Evolutionary conservation across 2,329 filamentous ascomycete genomes (phyloP), one percentile per base, ranked within the genome.

Genomic region (Catunica adiposa): DNA sequence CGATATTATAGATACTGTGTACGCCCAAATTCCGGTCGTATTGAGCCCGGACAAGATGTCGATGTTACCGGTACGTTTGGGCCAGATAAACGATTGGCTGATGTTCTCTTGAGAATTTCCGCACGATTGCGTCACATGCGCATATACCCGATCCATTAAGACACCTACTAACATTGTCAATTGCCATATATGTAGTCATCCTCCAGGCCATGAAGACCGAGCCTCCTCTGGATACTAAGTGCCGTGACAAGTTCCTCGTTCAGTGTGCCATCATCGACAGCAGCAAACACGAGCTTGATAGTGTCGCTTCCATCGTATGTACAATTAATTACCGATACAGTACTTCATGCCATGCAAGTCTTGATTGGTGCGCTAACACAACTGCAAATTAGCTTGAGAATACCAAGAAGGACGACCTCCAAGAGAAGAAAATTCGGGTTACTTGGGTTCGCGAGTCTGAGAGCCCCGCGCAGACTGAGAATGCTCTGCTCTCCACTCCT

Each of bases 191-290:
- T 22, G 54, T 60, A 94, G 92, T 98, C 58, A 82, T 97, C 38
- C 81, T 98, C 44, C 92, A 98, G 73, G 89, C 90, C 23, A 96
- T 98, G 92, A 96, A 95, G 75, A 81, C 88, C 66, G 89, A 97
- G 65, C 90, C 90, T 56, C 79, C 89, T 20, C 69, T 75, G 57
- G 89, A 95, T 67, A 82, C 85, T 60, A 89, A 88, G 69, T 98
- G 92, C 74, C 84, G 87, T 69, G 90, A 97, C 77, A 97, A 97
- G 74, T 97, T 97, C 70, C 79, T 97, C 55, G 90, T 97, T 37
- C 90, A 97, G 71, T 94, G 89, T 25, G 86, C 94, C 51, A 76
- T 82, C 53, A 86, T 96, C 61, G 44, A 44, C 40, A 83, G 84
- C 22, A 76, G 82, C 60, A 86, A 94, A 65, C 86, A 89, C 71